Evolutionary conservation across 2,329 filamentous ascomycete genomes (phyloP).

Genomic region (Ceratocystis diversiconidia): DNA sequence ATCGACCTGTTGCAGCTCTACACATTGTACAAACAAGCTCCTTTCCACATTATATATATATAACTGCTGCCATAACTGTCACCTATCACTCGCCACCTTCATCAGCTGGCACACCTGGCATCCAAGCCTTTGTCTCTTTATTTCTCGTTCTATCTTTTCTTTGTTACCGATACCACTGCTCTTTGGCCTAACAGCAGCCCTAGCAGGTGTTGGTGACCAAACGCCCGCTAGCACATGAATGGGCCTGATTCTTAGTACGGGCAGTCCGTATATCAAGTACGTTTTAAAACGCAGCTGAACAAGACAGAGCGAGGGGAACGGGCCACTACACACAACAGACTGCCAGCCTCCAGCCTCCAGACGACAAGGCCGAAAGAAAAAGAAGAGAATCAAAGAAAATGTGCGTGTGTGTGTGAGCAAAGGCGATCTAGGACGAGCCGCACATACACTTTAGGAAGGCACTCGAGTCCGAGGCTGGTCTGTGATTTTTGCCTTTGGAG

Average conservation of each 20-base stretch:
- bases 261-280: constrained; percentile 9
- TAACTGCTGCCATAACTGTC: background rate
- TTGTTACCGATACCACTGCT: background rate
- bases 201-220: constrained; percentile 3
- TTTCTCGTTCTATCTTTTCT: background rate
- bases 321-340: background rate
- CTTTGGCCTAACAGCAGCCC: constrained; percentile 5
- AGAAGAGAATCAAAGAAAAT: background rate
- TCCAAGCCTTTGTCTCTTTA: background rate
- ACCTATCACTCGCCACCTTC: background rate
- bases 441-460: background rate
- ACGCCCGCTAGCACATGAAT: constrained; percentile 1
- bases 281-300: background rate
- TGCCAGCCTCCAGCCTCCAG: background rate
- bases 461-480: background rate
- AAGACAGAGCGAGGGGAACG: background rate
- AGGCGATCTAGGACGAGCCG: constrained; percentile 1
- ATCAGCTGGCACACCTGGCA: background rate
- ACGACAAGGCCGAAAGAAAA: background rate
- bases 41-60: background rate
- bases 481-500: background rate
- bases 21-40: background rate
- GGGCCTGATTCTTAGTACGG: constrained; percentile 7
- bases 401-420: background rate
- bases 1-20: background rate